Evolutionary conservation across 768 basidiomycete genomes (phyloP).

Genomic region (Rhodotorula sphaerocarpa): DNA sequence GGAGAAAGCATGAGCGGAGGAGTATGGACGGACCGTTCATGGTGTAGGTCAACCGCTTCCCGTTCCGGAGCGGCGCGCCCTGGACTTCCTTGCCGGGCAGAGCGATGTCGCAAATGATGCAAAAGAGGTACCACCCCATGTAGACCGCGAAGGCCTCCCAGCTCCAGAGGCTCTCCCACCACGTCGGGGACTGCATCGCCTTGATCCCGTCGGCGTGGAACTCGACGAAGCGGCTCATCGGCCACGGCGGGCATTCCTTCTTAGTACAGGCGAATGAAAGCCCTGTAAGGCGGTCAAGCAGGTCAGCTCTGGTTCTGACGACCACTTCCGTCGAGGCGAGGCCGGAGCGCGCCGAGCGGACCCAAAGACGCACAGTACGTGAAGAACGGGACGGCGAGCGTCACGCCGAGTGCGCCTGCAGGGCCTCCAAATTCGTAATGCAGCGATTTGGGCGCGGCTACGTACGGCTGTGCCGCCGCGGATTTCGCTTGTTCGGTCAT

Average conservation of each 20-base stretch:
- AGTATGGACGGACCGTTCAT: slow-evolving; percentile 68
- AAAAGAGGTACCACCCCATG: slow-evolving; percentile 83
- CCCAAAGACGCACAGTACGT: slow-evolving; percentile 73
- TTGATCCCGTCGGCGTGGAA: slow-evolving; percentile 9
- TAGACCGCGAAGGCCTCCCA: slow-evolving; percentile 67
- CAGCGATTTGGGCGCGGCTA: slow-evolving; percentile 53
- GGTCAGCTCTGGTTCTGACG: no score
- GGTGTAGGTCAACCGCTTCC: slow-evolving; percentile 66
- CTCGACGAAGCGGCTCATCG: slow-evolving; percentile 20
- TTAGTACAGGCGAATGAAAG: slow-evolving; percentile 49
- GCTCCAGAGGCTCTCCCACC: slow-evolving; percentile 77
- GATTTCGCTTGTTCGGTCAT: slow-evolving; percentile 5
- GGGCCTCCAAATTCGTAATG: slow-evolving; percentile 77
- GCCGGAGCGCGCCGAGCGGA: no score
- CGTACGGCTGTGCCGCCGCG: background rate
- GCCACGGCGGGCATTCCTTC: slow-evolving; percentile 41
- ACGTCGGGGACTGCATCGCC: slow-evolving; percentile 44
- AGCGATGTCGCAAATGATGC: slow-evolving; percentile 67
- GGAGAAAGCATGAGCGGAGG: background rate
- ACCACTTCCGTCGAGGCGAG: no score
- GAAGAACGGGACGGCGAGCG: slow-evolving; percentile 60
- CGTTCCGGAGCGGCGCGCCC: slow-evolving; percentile 64
- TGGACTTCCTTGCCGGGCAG: slow-evolving; percentile 66
- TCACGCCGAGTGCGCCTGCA: slow-evolving; percentile 58
- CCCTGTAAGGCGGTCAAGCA: slow-evolving; percentile 37